Conservation (phyloP, 208 protist genomes). For the Leishmania mexicana region DNA sequence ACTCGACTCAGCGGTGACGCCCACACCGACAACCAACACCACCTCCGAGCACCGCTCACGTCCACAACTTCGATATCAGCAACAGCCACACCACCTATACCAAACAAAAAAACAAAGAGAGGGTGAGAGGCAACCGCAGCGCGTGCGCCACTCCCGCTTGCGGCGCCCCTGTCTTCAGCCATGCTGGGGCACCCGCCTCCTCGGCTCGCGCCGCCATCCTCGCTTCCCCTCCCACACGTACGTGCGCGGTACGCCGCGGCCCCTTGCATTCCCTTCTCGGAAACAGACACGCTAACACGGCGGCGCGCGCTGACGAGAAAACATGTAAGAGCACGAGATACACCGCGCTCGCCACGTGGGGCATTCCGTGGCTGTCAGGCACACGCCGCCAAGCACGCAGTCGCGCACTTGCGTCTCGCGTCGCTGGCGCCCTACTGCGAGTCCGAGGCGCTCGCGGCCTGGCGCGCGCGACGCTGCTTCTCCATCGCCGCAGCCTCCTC, state of each 20-base stretch:
- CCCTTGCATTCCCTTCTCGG: too few relatives aligned
- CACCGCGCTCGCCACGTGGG: neutral
- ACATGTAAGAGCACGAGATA: neutral
- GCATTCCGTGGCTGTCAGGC: neutral
- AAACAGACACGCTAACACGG: too few relatives aligned
- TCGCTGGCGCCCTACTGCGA: conserved; percentile 4
- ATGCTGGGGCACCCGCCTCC: too few relatives aligned
- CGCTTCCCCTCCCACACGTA: too few relatives aligned
- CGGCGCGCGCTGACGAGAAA: too few relatives aligned
- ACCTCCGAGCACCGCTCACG: neutral
- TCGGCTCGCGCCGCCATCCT: too few relatives aligned
- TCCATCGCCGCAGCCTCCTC: conserved; percentile 76
- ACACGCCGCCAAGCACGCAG: neutral
- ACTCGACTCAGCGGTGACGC: neutral
- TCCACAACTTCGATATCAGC: neutral
- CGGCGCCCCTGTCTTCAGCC: too few relatives aligned
- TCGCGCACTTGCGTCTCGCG: neutral
- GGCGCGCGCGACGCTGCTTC: conserved; percentile 57
- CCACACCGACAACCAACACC: neutral
- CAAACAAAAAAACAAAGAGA: neutral
- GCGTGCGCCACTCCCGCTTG: too few relatives aligned
- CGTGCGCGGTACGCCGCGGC: too few relatives aligned
- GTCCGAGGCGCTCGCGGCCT: conserved; percentile 35
- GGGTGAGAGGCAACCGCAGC: too few relatives aligned
- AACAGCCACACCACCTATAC: neutral